Conservation (phyloP, 2,329 filamentous ascomycete species). For the Penicillium sclerotiorum region DNA sequence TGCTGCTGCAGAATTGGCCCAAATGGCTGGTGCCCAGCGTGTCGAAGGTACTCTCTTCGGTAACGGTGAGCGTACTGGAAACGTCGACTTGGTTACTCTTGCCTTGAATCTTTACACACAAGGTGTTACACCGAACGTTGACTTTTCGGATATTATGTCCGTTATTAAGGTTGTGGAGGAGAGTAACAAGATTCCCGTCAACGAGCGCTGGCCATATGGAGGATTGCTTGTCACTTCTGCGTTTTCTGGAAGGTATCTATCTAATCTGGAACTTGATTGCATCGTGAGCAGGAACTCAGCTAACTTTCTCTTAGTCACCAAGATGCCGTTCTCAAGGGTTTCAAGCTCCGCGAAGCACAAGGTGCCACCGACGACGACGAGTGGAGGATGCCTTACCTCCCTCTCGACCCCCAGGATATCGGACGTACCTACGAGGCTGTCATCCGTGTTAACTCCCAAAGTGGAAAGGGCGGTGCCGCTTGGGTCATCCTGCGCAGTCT, state of each 20-base stretch:
- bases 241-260: constrained; percentile 80
- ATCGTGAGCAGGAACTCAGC: background rate
- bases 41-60: constrained; percentile 94
- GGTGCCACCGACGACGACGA: constrained; percentile 63
- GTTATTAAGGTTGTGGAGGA: constrained; percentile 89
- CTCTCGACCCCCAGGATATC: constrained; percentile 89
- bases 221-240: constrained; percentile 65
- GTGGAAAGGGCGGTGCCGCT: constrained; percentile 89
- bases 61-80: constrained; percentile 93
- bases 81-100: constrained; percentile 91
- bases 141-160: constrained; percentile 85
- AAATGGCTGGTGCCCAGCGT: constrained; percentile 94
- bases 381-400: constrained; percentile 90
- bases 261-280: too few relatives aligned
- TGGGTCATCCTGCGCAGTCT: constrained; percentile 92
- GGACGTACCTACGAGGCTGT: constrained; percentile 97
- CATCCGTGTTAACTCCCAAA: constrained; percentile 96
- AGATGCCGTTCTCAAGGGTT: constrained; percentile 92
- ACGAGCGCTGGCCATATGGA: constrained; percentile 86
- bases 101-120: constrained; percentile 95
- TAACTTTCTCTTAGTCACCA: constrained; percentile 61
- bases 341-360: constrained; percentile 65
- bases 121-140: constrained; percentile 79
- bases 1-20: constrained; percentile 85
- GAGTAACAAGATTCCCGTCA: constrained; percentile 92